Percentiles rank a stretch among this genome's conserved stretches.
phyloP scores from a whole-genome alignment of 257 asterid genomes.

The Coffea canephora region DNA sequence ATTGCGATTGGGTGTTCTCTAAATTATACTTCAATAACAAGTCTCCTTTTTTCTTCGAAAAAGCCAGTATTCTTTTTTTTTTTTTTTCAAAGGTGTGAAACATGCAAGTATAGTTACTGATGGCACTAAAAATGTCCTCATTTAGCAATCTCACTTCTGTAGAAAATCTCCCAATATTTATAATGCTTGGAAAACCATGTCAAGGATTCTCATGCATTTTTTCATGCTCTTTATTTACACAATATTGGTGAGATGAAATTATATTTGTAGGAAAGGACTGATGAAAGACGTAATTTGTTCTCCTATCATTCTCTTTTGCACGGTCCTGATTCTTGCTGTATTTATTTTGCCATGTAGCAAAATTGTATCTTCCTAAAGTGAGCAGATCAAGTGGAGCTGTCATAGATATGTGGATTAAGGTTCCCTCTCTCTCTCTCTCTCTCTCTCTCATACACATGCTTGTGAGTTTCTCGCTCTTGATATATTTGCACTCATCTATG shows the following conservation, averaged over 20 bases:
- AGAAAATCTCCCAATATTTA: not conserved
- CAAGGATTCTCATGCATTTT: not conserved
- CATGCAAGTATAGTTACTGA: too few species aligned
- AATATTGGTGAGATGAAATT: not conserved
- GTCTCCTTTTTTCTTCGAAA: too few species aligned
- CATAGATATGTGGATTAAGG: conserved; percentile 95
- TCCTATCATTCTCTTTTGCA: not conserved
- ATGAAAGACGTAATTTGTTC: not conserved
- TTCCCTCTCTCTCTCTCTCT: conserved; percentile 26
- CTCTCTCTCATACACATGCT: not conserved
- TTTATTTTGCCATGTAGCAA: conserved; percentile 54
- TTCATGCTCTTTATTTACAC: not conserved
- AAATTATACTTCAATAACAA: too few species aligned
- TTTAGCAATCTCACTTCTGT: not conserved
- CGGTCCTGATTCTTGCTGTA: conserved; percentile 4
- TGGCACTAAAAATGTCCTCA: too few species aligned
- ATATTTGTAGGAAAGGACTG: not conserved
- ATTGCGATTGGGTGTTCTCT: too few species aligned
- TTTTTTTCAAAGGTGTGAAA: too few species aligned
- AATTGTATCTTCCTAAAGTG: conserved; percentile 80
- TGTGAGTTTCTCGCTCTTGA: not conserved
- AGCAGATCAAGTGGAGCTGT: conserved; percentile 71
- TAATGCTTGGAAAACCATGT: not conserved
- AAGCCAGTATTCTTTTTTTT: not conserved
- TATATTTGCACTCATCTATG: not conserved